phyloP scores from a whole-genome alignment of 1,284 basidiomycete species.

The Ustilago lituana region DNA sequence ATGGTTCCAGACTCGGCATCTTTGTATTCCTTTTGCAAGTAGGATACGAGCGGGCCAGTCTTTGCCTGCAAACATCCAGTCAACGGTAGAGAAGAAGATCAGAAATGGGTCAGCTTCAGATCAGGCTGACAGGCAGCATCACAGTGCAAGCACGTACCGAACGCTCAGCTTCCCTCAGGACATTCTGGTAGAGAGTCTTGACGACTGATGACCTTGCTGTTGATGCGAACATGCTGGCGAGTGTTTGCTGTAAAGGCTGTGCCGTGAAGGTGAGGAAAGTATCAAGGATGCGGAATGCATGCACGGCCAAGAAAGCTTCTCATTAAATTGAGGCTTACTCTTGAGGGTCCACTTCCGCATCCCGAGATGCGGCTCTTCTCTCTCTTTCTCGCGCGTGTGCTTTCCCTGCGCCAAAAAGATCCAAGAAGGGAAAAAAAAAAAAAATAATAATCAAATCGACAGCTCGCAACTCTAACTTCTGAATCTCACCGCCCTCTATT shows the following conservation, averaged over 20 bases:
- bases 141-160: conserved; percentile 32
- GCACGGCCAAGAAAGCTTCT: neutral
- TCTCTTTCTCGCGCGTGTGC: conserved; percentile 21
- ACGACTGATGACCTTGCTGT: conserved; percentile 19
- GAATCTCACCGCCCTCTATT: neutral
- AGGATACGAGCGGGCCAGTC: conserved; percentile 31
- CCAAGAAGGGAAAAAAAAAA: too few relatives aligned
- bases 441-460: neutral
- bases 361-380: conserved; percentile 19
- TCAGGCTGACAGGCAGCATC: too few relatives aligned
- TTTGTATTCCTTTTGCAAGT: conserved; percentile 30
- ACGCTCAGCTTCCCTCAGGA: conserved; percentile 29
- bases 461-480: too few relatives aligned
- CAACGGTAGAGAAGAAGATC: neutral
- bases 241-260: neutral
- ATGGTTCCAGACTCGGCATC: conserved; percentile 3
- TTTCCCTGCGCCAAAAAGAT: neutral
- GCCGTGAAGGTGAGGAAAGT: too few relatives aligned
- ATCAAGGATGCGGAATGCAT: too few relatives aligned
- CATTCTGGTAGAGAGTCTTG: conserved; percentile 34
- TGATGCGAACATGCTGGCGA: conserved; percentile 27
- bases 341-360: conserved; percentile 18
- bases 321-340: neutral
- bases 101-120: neutral
- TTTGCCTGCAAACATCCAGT: conserved; percentile 12